These are phyloP conservation scores for Talaromyces thailandensis DNA, from an alignment of 495 filamentous ascomycete genomes.

Conservation along the genomic window DNA sequence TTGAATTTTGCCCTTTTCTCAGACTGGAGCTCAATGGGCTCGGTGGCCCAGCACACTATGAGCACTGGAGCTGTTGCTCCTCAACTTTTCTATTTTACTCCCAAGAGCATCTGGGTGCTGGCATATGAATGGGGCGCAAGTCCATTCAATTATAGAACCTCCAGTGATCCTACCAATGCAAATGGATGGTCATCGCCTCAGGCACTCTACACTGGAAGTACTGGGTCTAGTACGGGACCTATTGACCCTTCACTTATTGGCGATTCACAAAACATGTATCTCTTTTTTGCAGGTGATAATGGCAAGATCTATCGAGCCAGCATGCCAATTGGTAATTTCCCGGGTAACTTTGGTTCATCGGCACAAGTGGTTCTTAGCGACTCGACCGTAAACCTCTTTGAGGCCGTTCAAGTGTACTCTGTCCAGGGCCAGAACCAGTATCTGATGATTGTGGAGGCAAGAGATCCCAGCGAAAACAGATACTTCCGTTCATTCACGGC, in stretches of 20 bases:
- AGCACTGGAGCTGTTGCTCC: constrained; percentile 45
- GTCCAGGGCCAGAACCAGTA: constrained; percentile 40
- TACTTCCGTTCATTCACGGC: constrained; percentile 61
- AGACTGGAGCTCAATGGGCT: no score
- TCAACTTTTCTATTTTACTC: constrained; percentile 50
- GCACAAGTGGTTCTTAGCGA: constrained; percentile 43
- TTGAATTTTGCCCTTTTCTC: constrained; percentile 48
- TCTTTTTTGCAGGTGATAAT: constrained; percentile 59
- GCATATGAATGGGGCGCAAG: constrained; percentile 52
- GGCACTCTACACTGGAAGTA: constrained; percentile 43
- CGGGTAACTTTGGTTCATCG: constrained; percentile 43
- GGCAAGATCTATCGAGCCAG: constrained; percentile 53
- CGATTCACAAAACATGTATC: constrained; percentile 48
- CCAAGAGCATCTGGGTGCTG: constrained; percentile 51
- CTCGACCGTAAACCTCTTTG: constrained; percentile 46
- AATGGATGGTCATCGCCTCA: constrained; percentile 45
- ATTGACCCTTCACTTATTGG: constrained; percentile 56
- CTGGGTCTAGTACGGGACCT: constrained; percentile 34
- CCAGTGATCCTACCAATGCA: constrained; percentile 45
- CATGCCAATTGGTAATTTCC: constrained; percentile 52
- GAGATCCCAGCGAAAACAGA: constrained; percentile 44
- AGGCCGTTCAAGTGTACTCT: constrained; percentile 56
- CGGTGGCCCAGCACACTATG: constrained; percentile 47
- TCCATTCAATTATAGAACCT: constrained; percentile 49
- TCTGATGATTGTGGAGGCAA: constrained; percentile 57